phyloP scores from a whole-genome alignment of 2,329 filamentous ascomycete genomes.

The Teratosphaeria nubilosa region DNA sequence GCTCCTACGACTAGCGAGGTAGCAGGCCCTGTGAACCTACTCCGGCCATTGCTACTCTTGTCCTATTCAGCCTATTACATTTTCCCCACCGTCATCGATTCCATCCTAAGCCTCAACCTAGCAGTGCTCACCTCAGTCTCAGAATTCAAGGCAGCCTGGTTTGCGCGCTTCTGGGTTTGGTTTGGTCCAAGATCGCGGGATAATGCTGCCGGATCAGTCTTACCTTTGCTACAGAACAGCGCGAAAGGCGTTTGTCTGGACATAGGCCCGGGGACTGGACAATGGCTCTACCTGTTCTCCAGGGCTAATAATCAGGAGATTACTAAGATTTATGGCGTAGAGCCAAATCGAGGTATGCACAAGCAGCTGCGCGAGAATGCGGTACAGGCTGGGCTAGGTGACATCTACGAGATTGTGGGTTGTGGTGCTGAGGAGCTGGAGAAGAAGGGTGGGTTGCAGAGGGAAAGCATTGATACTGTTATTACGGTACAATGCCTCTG shows the following conservation, averaged over 20 bases:
- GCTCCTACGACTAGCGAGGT: constrained; percentile 1
- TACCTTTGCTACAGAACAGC: constrained; percentile 43
- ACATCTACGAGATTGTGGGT: constrained; percentile 52
- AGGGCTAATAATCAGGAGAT: constrained; percentile 20
- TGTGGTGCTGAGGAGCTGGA: constrained; percentile 51
- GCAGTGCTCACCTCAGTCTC: constrained; percentile 15
- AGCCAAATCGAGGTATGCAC: constrained; percentile 51
- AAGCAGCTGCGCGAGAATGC: constrained; percentile 38
- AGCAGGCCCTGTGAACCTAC: constrained; percentile 20
- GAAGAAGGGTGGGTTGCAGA: constrained; percentile 35
- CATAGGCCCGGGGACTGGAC: constrained; percentile 51
- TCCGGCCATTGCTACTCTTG: constrained; percentile 39
- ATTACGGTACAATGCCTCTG: constrained; percentile 54
- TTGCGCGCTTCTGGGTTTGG: constrained; percentile 50
- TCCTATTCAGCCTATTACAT: constrained; percentile 39
- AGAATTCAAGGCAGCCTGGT: constrained; percentile 41
- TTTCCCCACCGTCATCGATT: constrained; percentile 39
- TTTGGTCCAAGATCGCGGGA: constrained; percentile 43
- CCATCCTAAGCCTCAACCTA: constrained; percentile 24
- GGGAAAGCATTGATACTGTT: constrained; percentile 47
- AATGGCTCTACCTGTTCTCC: constrained; percentile 49
- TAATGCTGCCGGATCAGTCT: constrained; percentile 34
- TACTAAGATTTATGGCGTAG: constrained; percentile 49
- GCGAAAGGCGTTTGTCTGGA: constrained; percentile 49
- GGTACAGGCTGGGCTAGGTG: constrained; percentile 43